Evolutionary conservation across 164 flowering plant genomes (phyloP).

Genomic region (Chloranthus sessilifolius): DNA sequence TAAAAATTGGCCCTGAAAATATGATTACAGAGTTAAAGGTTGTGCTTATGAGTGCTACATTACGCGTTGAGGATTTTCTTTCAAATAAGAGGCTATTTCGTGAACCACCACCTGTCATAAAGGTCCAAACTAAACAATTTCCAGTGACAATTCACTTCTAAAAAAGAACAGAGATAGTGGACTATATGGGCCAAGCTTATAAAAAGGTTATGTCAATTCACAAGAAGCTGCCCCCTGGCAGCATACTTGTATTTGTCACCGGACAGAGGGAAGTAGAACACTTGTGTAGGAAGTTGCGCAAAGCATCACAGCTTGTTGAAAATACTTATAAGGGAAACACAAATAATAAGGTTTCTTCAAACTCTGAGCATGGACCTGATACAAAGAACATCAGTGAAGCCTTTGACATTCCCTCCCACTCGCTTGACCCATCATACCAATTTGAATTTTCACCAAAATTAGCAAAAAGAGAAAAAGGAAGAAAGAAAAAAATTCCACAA

Average conservation of each 20-base stretch:
- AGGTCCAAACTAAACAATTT: constrained; percentile 82
- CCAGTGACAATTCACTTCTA: constrained; percentile 79
- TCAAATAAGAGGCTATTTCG: constrained; percentile 59
- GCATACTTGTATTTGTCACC: constrained; percentile 92
- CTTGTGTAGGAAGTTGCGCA: constrained; percentile 66
- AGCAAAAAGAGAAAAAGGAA: no score
- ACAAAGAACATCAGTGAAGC: constrained; percentile 76
- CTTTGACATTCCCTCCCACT: constrained; percentile 36
- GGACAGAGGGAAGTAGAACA: constrained; percentile 96
- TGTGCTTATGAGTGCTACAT: constrained; percentile 95
- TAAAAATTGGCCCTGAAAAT: constrained; percentile 31
- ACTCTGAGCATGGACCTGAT: constrained; percentile 35
- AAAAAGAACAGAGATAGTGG: constrained; percentile 74
- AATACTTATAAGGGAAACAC: constrained; percentile 16
- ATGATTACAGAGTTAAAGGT: constrained; percentile 64
- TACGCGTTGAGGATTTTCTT: constrained; percentile 83
- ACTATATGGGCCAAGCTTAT: constrained; percentile 88
- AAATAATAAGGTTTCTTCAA: constrained; percentile 20
- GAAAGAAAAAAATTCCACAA: no score
- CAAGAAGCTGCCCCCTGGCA: constrained; percentile 85
- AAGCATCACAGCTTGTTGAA: constrained; percentile 43
- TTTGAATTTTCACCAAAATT: no score
- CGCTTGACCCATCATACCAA: no score
- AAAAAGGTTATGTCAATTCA: constrained; percentile 85
- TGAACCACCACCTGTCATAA: constrained; percentile 71